phyloP scores from a whole-genome alignment of 148 eudicot species.

The Spergularia bocconei region DNA sequence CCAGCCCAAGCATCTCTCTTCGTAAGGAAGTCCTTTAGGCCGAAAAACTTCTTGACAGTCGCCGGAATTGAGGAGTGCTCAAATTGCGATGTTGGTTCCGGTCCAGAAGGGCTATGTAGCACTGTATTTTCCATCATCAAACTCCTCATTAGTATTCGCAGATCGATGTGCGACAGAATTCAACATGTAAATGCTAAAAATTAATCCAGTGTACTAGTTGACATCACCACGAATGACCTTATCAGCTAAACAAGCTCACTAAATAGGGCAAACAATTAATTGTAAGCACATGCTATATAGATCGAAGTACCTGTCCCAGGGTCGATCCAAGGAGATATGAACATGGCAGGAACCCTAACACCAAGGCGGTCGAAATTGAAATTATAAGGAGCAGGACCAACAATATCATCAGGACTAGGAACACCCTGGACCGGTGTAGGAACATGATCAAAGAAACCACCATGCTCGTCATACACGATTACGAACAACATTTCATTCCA shows the following conservation, averaged over 20 bases:
- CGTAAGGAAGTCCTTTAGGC: conserved; percentile 64
- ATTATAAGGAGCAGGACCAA: conserved; percentile 50
- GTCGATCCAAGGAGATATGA: conserved; percentile 80
- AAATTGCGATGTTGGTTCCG: conserved; percentile 58
- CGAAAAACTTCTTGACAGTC: conserved; percentile 75
- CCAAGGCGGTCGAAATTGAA: conserved; percentile 68
- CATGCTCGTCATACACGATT: conserved; percentile 58
- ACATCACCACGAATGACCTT: too few relatives aligned
- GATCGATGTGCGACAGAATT: too few relatives aligned
- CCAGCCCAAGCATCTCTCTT: conserved; percentile 84
- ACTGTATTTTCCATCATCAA: conserved; percentile 37
- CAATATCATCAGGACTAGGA: conserved; percentile 51
- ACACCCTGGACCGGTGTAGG: conserved; percentile 52
- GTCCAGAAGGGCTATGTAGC: conserved; percentile 72
- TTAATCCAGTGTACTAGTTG: too few relatives aligned
- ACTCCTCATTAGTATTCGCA: background rate
- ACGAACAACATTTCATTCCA: conserved; percentile 61
- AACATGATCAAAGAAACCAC: conserved; percentile 67
- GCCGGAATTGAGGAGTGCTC: conserved; percentile 87
- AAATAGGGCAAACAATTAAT: too few relatives aligned
- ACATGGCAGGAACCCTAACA: conserved; percentile 62
- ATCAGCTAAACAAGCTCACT: too few relatives aligned
- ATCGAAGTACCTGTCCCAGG: conserved; percentile 68
- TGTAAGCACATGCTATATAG: too few relatives aligned
- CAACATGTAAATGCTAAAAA: too few relatives aligned